Percentiles rank a stretch among this genome's conserved stretches.
Conservation (phyloP, 345 rosid species). For the Brassica juncea region DNA sequence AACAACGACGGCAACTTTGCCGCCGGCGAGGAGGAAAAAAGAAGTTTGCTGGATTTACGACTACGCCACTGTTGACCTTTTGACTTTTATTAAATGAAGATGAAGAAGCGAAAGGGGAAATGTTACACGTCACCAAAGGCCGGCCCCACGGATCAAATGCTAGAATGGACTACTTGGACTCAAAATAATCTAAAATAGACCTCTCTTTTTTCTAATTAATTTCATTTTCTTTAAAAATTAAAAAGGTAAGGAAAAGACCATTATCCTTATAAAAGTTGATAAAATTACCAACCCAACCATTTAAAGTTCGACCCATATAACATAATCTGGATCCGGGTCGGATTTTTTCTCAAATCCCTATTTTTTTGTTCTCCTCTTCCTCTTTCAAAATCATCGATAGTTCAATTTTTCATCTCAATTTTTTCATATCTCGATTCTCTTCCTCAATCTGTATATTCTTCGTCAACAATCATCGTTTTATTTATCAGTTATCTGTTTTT, state of each 20-base stretch:
- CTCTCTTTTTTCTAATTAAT: background rate
- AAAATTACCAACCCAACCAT: background rate
- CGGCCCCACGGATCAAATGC: background rate
- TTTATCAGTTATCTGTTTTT: no score
- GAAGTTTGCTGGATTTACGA: conserved; percentile 22
- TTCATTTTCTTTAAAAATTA: background rate
- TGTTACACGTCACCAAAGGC: conserved; percentile 18
- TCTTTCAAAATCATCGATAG: background rate
- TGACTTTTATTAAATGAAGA: conserved; percentile 11
- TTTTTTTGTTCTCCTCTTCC: background rate
- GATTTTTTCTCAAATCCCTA: background rate
- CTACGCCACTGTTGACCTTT: conserved; percentile 38
- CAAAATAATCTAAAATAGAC: background rate
- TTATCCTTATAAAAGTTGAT: background rate
- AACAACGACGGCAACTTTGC: conserved; percentile 37
- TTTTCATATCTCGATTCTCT: background rate
- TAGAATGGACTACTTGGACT: background rate
- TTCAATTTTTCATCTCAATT: background rate
- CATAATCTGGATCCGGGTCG: background rate
- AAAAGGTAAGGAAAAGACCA: background rate
- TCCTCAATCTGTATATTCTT: background rate
- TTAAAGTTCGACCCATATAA: background rate
- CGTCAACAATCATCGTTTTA: background rate
- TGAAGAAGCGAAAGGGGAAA: conserved; percentile 1
- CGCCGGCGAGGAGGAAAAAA: conserved; percentile 37